Percentiles rank a stretch among this genome's conserved stretches.
Conservation (phyloP, 257 asterid species). For the Ehretia macrophylla region DNA sequence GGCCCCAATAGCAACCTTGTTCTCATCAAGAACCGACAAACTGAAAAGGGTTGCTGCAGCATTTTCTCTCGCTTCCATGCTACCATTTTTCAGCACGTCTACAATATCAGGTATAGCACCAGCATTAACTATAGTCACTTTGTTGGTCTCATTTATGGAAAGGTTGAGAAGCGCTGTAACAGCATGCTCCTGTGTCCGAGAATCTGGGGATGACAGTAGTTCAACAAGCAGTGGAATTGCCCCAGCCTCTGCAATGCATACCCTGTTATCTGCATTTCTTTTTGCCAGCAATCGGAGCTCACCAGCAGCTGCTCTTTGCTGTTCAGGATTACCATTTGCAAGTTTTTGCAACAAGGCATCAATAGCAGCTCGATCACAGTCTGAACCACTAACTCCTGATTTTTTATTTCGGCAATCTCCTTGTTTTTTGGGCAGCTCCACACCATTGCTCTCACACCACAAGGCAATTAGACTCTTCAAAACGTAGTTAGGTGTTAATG, state of each 20-base stretch:
- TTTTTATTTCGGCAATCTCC: conserved; percentile 50
- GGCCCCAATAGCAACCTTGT: conserved; percentile 87
- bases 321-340: conserved; percentile 60
- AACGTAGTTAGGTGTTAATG: conserved; percentile 97
- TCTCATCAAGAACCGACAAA: conserved; percentile 76
- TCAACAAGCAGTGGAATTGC: conserved; percentile 84
- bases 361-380: conserved; percentile 75
- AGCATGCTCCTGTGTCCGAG: conserved; percentile 84
- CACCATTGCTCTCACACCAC: conserved; percentile 96
- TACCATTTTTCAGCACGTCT: conserved; percentile 69
- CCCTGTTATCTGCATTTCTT: conserved; percentile 84
- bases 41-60: conserved; percentile 97
- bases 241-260: conserved; percentile 93
- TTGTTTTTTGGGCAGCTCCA: conserved; percentile 79
- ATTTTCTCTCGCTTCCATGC: conserved; percentile 82
- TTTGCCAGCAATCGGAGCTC: conserved; percentile 97
- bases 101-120: conserved; percentile 93
- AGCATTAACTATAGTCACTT: conserved; percentile 69
- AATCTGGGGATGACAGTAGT: conserved; percentile 66
- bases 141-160: conserved; percentile 84
- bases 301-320: conserved; percentile 90
- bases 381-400: conserved; percentile 57
- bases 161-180: conserved; percentile 93
- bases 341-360: conserved; percentile 62
- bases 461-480: conserved; percentile 83